A percentile compares a stretch with the other conserved stretches of the same genome.
phyloP scores from a whole-genome alignment of 495 filamentous ascomycete species.

The Lasiosphaeriaceae sp. region DNA sequence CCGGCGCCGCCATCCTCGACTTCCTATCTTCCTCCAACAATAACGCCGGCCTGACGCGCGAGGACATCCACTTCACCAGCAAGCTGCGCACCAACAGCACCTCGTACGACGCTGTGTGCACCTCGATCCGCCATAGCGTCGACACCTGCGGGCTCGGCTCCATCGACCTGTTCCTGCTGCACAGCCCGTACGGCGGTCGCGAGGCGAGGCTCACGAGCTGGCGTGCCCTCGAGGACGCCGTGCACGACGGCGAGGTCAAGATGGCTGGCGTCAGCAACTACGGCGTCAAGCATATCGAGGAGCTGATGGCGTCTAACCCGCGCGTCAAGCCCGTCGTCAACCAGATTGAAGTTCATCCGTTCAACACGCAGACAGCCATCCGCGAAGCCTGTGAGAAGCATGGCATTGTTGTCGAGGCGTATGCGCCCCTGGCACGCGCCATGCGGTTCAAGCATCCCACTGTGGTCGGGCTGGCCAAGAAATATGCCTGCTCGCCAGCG shows the following conservation, averaged over 20 bases:
- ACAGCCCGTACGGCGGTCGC: slow-evolving; percentile 62
- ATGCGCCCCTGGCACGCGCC: slow-evolving; percentile 58
- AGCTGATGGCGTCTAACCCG: slow-evolving; percentile 55
- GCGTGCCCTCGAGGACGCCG: slow-evolving; percentile 63
- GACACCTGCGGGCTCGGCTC: slow-evolving; percentile 55
- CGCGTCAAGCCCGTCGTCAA: slow-evolving; percentile 55
- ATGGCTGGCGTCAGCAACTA: slow-evolving; percentile 65
- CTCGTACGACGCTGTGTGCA: slow-evolving; percentile 53
- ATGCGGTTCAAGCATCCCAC: slow-evolving; percentile 52
- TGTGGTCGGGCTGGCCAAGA: slow-evolving; percentile 48
- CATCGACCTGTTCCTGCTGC: slow-evolving; percentile 68
- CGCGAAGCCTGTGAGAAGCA: slow-evolving; percentile 50
- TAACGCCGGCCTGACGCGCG: slow-evolving; percentile 42
- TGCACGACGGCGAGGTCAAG: slow-evolving; percentile 55
- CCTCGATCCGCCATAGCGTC: slow-evolving; percentile 53
- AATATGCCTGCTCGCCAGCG: slow-evolving; percentile 56
- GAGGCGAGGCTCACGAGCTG: slow-evolving; percentile 57
- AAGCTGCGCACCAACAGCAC: slow-evolving; percentile 56
- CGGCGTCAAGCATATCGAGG: slow-evolving; percentile 62
- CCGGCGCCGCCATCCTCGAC: slow-evolving; percentile 52
- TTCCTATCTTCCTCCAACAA: slow-evolving; percentile 44
- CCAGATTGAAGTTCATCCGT: slow-evolving; percentile 69
- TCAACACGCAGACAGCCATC: slow-evolving; percentile 59
- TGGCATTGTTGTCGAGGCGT: slow-evolving; percentile 59
- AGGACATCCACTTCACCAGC: slow-evolving; percentile 64